Evolutionary conservation across 2,329 filamentous ascomycete species (phyloP), one percentile per base, ranked within the genome.

Genomic region (Paecilomyces variotii): DNA sequence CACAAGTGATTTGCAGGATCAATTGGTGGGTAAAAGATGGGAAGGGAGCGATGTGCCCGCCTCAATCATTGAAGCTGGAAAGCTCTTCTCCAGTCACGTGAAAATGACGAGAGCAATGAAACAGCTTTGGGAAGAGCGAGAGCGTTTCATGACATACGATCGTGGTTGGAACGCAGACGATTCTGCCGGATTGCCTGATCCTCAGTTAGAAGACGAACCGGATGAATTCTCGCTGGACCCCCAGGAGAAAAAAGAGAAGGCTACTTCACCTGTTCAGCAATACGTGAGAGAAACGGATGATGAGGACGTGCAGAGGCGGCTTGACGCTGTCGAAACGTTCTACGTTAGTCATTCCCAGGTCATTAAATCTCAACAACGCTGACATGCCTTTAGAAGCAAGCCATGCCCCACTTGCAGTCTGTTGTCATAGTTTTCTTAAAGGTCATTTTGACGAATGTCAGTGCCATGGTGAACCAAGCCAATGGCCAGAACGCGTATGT

Each of bases 101-200:
- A 85, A 93, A 64, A 96, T 96, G 82, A 96, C 91, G 0, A 83
- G 94, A 61, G 90, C 90, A 4, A 93, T 95, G 76, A 86, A 90
- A 57, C 94, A 99, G 74, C 79, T 99, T 12, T 99, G 94, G 93
- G 89, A 96, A 64, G 92, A 96, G 71, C 85, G 94, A 54, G 92
- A 97, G 67, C 85, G 85, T 28, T 99, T 95, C 65, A 87, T 97
- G 77, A 93, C 89, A 68, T 95, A 90, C 64, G 93, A 97, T 67
- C 84, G 94, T 57, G 94, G 94, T 9, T 99, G 91, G 90, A 86
- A 88, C 59, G 79, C 80, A 1, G 76, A 76, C 1, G 75, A 78
- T 19, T 68, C 69, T 1, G 61, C 63, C 28, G 72, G 80, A 52
- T 49, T 61, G 6, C 56, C 60, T 0, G 60, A 62, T 7, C 69